phyloP scores from a whole-genome alignment of 108 stramenopile species.

The Cyclotella sp. region DNA sequence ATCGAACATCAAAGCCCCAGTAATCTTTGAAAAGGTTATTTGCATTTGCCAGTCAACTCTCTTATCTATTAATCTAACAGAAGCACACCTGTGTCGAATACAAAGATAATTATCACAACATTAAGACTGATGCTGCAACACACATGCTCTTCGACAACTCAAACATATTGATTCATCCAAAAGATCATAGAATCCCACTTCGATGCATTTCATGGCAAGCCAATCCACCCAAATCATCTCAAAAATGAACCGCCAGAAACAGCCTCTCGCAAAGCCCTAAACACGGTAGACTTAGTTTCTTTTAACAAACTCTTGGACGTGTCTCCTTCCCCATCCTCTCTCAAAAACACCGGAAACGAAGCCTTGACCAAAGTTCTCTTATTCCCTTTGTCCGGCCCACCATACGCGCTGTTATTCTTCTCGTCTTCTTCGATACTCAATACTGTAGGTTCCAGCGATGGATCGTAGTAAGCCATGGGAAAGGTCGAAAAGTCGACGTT shows the following conservation, averaged over 20 bases:
- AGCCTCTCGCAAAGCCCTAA: constrained; percentile 49
- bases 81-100: too few relatives aligned
- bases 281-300: constrained; percentile 51
- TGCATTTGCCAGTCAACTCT: too few relatives aligned
- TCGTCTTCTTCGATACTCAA: constrained; percentile 50
- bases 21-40: too few relatives aligned
- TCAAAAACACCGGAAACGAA: constrained; percentile 48
- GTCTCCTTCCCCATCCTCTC: constrained; percentile 34
- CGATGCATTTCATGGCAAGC: not conserved
- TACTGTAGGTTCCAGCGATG: constrained; percentile 42
- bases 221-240: constrained; percentile 13
- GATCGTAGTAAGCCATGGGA: constrained; percentile 53
- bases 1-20: too few relatives aligned
- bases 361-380: constrained; percentile 53
- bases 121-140: too few relatives aligned
- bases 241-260: constrained; percentile 53
- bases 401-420: not conserved
- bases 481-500: constrained; percentile 6
- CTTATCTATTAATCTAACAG: too few relatives aligned
- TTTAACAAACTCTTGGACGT: constrained; percentile 32
- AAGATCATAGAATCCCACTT: too few relatives aligned
- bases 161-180: too few relatives aligned
- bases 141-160: too few relatives aligned
- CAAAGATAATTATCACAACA: too few relatives aligned
- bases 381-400: constrained; percentile 14